phyloP scores from a whole-genome alignment of 2,329 filamentous ascomycete genomes.

The Diplodia mutila region DNA sequence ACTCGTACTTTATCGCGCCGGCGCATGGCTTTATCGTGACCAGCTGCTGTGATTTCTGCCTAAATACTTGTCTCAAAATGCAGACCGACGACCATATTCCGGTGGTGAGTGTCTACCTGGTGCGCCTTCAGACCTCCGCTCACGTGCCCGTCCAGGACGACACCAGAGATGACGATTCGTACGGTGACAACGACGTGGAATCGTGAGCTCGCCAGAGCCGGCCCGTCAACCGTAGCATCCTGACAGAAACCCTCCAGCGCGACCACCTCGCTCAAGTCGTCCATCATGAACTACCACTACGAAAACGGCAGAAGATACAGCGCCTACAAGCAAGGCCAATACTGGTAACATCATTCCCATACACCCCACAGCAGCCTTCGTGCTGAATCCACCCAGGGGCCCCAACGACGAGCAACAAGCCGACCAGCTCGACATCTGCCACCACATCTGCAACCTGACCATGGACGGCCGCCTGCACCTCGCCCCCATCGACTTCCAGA shows the following conservation, averaged over 20 bases:
- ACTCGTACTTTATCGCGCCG: no score
- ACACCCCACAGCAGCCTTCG: neutral
- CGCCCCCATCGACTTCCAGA: constrained; percentile 34
- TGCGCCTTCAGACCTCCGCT: neutral
- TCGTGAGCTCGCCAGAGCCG: neutral
- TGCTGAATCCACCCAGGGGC: constrained; percentile 27
- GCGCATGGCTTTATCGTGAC: no score
- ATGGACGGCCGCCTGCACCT: constrained; percentile 42
- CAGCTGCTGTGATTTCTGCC: neutral
- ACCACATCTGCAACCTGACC: constrained; percentile 43
- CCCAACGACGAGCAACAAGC: constrained; percentile 45
- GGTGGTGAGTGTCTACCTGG: neutral
- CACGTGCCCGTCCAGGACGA: constrained; percentile 8
- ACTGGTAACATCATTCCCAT: constrained; percentile 25
- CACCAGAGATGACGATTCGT: neutral
- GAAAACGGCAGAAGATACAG: constrained; percentile 37
- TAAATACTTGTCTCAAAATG: neutral
- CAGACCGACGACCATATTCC: neutral
- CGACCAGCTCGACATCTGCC: constrained; percentile 42
- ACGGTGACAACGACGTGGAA: neutral
- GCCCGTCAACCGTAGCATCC: neutral
- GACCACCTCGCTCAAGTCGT: constrained; percentile 8
- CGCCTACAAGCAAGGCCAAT: constrained; percentile 41
- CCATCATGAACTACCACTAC: constrained; percentile 9
- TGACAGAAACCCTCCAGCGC: neutral